phyloP scores from a whole-genome alignment of 495 filamentous ascomycete genomes.

The Tuber indicum region DNA sequence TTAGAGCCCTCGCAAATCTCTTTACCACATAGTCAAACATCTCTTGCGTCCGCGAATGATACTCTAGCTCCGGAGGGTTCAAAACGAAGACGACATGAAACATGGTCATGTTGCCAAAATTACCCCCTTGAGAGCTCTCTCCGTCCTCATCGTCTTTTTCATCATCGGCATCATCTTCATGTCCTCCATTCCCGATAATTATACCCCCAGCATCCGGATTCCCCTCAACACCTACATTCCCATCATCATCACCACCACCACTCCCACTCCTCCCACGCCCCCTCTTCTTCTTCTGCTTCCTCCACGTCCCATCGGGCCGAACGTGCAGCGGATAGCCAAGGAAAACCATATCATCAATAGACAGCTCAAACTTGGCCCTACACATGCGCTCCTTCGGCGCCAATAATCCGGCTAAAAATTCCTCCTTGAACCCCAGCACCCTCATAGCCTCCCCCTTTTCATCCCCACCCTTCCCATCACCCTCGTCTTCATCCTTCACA shows the following conservation, averaged over 20 bases:
- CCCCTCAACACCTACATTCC: constrained; percentile 16
- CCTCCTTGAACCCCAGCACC: constrained; percentile 66
- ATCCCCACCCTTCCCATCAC: constrained; percentile 54
- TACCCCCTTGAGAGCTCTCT: constrained; percentile 37
- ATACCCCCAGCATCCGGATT: neutral
- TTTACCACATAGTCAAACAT: constrained; percentile 83
- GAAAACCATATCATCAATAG: constrained; percentile 75
- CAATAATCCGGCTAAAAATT: constrained; percentile 74
- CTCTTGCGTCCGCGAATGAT: constrained; percentile 63
- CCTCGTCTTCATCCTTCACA: constrained; percentile 47
- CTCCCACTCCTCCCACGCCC: constrained; percentile 44
- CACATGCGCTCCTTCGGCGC: constrained; percentile 74
- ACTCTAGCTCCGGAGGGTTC: constrained; percentile 68
- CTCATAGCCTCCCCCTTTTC: constrained; percentile 55
- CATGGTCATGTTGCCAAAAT: constrained; percentile 67
- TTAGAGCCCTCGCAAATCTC: constrained; percentile 80
- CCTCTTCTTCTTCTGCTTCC: constrained; percentile 65
- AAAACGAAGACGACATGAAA: constrained; percentile 94
- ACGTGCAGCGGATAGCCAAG: constrained; percentile 84
- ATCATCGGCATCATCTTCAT: constrained; percentile 20
- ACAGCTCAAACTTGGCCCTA: constrained; percentile 79
- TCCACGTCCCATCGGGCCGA: constrained; percentile 78
- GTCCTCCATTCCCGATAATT: constrained; percentile 20
- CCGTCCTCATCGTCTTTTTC: constrained; percentile 46
- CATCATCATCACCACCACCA: constrained; percentile 6